These are phyloP conservation scores for Beauveria sp. DNA, from an alignment of 2,329 filamentous ascomycete species.

Conservation along the genomic window DNA sequence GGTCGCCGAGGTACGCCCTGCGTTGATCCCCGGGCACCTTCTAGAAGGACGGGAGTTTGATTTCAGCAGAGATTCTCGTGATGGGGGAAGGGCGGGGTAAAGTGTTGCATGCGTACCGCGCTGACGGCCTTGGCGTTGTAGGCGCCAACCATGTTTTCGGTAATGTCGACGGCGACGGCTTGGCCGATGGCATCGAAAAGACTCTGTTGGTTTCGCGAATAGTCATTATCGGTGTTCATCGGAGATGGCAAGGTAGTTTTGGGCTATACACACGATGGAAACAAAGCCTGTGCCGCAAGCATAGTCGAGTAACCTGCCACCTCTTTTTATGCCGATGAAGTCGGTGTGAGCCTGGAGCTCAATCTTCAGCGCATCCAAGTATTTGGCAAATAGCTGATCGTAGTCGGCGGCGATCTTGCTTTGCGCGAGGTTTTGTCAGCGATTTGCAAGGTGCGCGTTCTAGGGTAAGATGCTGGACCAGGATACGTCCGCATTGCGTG, in stretches of 20 bases:
- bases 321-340: slow-evolving; percentile 50
- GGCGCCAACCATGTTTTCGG: slow-evolving; percentile 59
- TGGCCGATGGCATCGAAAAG: slow-evolving; percentile 33
- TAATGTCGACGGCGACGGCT: slow-evolving; percentile 62
- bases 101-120: slow-evolving; percentile 31
- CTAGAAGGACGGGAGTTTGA: slow-evolving; percentile 20
- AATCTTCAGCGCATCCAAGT: slow-evolving; percentile 44
- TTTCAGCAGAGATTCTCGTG: background rate
- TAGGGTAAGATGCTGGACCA: background rate
- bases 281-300: slow-evolving; percentile 66
- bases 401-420: slow-evolving; percentile 25
- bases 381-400: slow-evolving; percentile 47
- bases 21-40: slow-evolving; percentile 46
- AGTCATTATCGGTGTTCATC: no score
- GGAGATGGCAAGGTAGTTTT: no score
- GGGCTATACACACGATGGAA: slow-evolving; percentile 43
- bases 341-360: slow-evolving; percentile 45
- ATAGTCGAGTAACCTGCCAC: slow-evolving; percentile 60
- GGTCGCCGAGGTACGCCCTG: slow-evolving; percentile 49
- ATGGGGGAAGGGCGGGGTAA: no score
- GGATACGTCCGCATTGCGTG: no score
- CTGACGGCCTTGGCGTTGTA: slow-evolving; percentile 56
- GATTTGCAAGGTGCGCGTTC: background rate
- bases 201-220: slow-evolving; percentile 11
- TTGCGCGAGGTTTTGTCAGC: background rate